Base-by-base conservation (phyloP, 768 basidiomycete genomes). In the Xanthoconium purpureum region DNA sequence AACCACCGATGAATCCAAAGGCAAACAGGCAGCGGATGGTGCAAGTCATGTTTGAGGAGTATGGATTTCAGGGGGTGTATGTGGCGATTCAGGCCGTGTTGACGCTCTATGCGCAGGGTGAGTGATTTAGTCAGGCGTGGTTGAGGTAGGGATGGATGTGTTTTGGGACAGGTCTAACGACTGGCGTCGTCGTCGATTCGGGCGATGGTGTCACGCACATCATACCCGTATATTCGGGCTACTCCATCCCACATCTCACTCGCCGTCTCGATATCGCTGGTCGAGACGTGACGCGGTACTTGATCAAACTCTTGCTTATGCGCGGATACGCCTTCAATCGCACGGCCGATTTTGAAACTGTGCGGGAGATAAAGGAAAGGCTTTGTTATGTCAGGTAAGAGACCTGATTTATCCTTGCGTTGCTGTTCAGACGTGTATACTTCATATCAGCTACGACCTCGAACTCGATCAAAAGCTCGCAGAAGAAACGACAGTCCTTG, bases 321-420 rank as follows among this genome's bases (percentile, higher is more conserved):
- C 87, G 96, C n/a, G 97, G 97, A n/a, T 98, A 99, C 72, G 97
- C 97, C 1, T 98, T 99, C 82, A 98, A 99, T 75, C 86, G 97
- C 39, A 99, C 97, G 3, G 97, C 97, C 29, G 97, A 99, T 76
- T 99, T 99, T 66, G 97, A 99, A 78, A 99, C 97, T 3, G 97
- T 99, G 20, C 78, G 96, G 33, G 93, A 97, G 72, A 98, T 99
- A 77, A 99, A 99, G 76, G 97, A 99, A 79, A 97, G 95, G 72
- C 74, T 98, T 44, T 99, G 97, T 76, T 99, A 98, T 69, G 91
- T 97, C 67, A 96, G 91, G 92, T 94, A 61, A 48, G 81, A 57
- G 29, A 12, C 18, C 18, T 47, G 53, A 33, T 39, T 36, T 30
- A 15, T 35, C 14, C 13, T 15, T n/a, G 37, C 29, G 36, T 2